phyloP scores from a whole-genome alignment of 2,329 filamentous ascomycete species.

The Fusarium chlamydosporum region DNA sequence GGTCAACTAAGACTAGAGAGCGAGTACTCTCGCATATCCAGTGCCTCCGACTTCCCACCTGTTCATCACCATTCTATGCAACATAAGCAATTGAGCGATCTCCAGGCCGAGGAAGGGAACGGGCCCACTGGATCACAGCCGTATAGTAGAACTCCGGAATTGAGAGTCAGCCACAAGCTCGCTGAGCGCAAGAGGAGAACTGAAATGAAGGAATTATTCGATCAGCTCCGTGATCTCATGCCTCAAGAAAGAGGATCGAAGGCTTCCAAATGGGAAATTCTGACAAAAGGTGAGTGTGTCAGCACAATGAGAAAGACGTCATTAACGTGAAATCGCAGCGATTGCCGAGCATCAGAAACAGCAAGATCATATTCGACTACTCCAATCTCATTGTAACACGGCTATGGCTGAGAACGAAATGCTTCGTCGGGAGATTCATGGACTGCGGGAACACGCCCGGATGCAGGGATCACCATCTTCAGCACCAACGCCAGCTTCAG shows the following conservation, averaged over 20 bases:
- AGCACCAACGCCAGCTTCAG: conserved; percentile 24
- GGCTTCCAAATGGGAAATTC: conserved; percentile 90
- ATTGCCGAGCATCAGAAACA: conserved; percentile 73
- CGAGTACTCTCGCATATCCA: conserved; percentile 66
- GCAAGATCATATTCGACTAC: conserved; percentile 62
- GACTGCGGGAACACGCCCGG: conserved; percentile 64
- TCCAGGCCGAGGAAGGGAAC: conserved; percentile 70
- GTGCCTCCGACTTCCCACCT: conserved; percentile 69
- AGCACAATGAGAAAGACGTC: background rate
- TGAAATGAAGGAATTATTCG: conserved; percentile 91
- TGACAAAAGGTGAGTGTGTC: conserved; percentile 78
- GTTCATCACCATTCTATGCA: conserved; percentile 83
- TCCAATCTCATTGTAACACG: conserved; percentile 62
- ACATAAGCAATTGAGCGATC: conserved; percentile 77
- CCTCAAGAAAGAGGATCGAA: conserved; percentile 86
- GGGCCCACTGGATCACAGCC: conserved; percentile 74
- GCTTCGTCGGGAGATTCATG: conserved; percentile 65
- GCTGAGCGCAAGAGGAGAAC: conserved; percentile 86
- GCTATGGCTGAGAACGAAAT: conserved; percentile 62
- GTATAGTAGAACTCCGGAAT: conserved; percentile 85
- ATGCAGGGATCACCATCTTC: conserved; percentile 56
- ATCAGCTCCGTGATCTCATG: conserved; percentile 82
- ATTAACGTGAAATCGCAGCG: conserved; percentile 58
- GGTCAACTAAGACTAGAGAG: conserved; percentile 79
- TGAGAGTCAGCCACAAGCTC: conserved; percentile 87